Conservation (phyloP, 108 stramenopile species). For the Pseudonitzschia multistriata region DNA sequence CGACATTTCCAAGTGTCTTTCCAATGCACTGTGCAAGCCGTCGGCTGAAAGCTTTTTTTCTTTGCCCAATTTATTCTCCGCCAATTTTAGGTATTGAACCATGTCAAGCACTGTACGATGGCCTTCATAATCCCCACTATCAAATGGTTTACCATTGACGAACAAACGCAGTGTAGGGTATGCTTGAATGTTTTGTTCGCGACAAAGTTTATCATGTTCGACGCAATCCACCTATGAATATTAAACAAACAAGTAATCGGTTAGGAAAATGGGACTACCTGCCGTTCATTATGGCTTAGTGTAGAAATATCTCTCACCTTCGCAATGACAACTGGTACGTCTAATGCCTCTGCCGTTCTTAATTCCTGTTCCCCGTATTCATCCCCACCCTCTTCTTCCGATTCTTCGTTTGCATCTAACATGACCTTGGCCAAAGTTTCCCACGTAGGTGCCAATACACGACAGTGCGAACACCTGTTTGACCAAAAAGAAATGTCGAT, state of each 20-base stretch:
- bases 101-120: constrained; percentile 83
- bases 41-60: constrained; percentile 22
- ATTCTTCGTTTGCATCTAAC: constrained; percentile 48
- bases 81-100: constrained; percentile 48
- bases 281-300: too few relatives aligned
- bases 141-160: constrained; percentile 52
- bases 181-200: constrained; percentile 67
- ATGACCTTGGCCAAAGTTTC: constrained; percentile 75
- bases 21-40: constrained; percentile 33
- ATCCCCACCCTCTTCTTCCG: constrained; percentile 36
- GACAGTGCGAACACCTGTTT: constrained; percentile 74
- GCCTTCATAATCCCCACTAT: constrained; percentile 67
- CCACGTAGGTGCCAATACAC: constrained; percentile 70
- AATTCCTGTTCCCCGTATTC: constrained; percentile 60
- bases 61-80: constrained; percentile 43
- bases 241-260: not conserved
- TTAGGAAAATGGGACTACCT: too few relatives aligned
- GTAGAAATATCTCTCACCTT: constrained; percentile 38
- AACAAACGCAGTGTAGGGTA: constrained; percentile 92
- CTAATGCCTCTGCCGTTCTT: constrained; percentile 48
- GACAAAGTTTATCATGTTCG: constrained; percentile 70
- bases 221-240: constrained; percentile 69
- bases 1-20: constrained; percentile 34
- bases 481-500: constrained; percentile 21
- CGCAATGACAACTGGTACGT: constrained; percentile 66